Evolutionary conservation across 805 yeast species (phyloP).

Genomic region (Kuraishia hungarica): DNA sequence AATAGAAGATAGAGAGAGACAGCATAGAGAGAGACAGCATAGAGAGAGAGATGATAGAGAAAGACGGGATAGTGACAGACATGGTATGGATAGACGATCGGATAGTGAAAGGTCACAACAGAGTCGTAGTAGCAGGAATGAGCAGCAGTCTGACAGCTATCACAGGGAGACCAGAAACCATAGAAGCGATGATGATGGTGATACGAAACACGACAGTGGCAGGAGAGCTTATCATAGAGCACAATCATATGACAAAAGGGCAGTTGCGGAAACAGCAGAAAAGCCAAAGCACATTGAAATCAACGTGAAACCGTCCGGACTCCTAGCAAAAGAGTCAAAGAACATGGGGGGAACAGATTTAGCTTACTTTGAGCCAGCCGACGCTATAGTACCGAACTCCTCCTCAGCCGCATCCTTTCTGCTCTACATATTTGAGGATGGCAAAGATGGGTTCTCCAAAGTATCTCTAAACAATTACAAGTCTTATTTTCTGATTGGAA

Average conservation of each 20-base stretch:
- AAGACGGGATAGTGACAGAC: neutral
- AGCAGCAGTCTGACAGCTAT: neutral
- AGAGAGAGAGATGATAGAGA: neutral
- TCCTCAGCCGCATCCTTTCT: conserved; percentile 3
- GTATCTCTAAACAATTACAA: conserved; percentile 13
- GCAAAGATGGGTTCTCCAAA: conserved; percentile 5
- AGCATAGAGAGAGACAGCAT: neutral
- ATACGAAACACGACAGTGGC: neutral
- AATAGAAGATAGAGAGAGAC: neutral
- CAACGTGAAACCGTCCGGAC: conserved; percentile 32
- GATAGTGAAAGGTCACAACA: neutral
- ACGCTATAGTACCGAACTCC: neutral
- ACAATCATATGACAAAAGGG: neutral
- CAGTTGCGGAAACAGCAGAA: neutral
- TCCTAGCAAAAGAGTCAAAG: conserved; percentile 30
- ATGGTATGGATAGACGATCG: neutral
- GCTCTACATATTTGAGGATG: conserved; percentile 10
- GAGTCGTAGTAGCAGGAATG: neutral
- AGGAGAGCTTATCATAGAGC: neutral
- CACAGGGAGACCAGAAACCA: neutral
- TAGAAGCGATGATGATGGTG: neutral
- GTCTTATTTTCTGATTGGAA: conserved; percentile 19
- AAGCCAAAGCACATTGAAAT: neutral
- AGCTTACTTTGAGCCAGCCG: conserved; percentile 27
- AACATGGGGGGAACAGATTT: conserved; percentile 24